Percentiles rank a stretch among this genome's conserved stretches.
These are phyloP conservation scores for Monosporascus sp. DNA, from an alignment of 2,329 filamentous ascomycete species.

Conservation along the genomic window DNA sequence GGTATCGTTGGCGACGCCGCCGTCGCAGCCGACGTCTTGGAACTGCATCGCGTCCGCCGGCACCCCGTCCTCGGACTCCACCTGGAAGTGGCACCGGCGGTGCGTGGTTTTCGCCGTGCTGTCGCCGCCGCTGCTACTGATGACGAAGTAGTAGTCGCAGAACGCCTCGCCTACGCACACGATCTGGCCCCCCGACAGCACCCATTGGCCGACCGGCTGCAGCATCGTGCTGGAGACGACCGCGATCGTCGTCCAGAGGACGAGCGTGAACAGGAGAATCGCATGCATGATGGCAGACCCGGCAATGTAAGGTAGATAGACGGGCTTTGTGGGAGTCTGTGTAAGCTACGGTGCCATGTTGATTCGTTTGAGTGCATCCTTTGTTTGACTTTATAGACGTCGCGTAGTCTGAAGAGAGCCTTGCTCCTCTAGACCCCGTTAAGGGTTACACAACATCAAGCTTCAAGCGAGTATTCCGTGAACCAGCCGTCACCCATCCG, in stretches of 20 bases:
- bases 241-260: background rate
- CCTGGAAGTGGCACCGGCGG: background rate
- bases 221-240: background rate
- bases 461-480: background rate
- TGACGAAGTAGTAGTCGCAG: conserved; percentile 1
- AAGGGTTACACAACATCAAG: background rate
- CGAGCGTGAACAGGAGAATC: background rate
- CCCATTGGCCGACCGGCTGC: background rate
- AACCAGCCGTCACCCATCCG: background rate
- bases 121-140: background rate
- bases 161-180: background rate
- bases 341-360: too few relatives aligned
- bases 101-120: background rate
- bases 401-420: too few relatives aligned
- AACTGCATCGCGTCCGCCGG: background rate
- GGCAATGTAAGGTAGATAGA: too few relatives aligned
- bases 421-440: too few relatives aligned
- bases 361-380: too few relatives aligned
- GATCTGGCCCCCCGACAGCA: background rate
- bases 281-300: background rate
- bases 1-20: background rate
- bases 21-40: background rate
- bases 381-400: too few relatives aligned
- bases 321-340: too few relatives aligned
- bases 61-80: background rate